Evolutionary conservation across 495 filamentous ascomycete genomes (phyloP), one percentile per base, ranked within the genome.

Genomic region (Annulohypoxylon maeteangense): DNA sequence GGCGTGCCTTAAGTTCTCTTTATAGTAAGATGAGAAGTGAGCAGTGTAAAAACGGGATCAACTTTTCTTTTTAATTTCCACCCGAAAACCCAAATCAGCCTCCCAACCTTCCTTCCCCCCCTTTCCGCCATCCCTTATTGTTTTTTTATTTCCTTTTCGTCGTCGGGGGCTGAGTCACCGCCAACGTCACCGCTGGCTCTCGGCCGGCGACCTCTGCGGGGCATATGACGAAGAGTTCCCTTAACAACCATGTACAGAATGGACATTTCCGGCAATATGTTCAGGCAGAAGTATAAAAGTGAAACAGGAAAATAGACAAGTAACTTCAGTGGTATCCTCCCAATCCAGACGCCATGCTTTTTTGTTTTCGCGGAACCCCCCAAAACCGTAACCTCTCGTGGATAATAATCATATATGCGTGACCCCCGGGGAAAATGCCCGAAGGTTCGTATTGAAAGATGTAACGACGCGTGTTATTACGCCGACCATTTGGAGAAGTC

Each of bases 401-500:
- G 63, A 70, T 48, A 48, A 48, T 38, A 61, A 56, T 59, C 72
- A 48, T 67, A 59, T 67, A 68, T 59, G 63, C 62, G 40, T 69
- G 61, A 70, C 57, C 57, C 29, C 58, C 40, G 22, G n/a, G 20
- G 51, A 59, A 62, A 14, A 40, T 16, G 1, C 45, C 50, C 31
- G 5, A 29, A 23, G 16, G 31, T 51, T 51, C 42, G 29, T 38
- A 47, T 38, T 38, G 27, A 22, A 50, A 58, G 7, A 22, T 16
- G 20, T 42, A 22, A 53, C 7, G 45, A n/a, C 32, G 27, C 40
- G 20, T 12, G 3, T 16, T 7, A 4, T 57, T 63, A 68, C 8
- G 56, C 32, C 7, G 70, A 73, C 88, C 88, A 90, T 73, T 84
- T 83, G 0, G 88, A 89, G 68, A 90, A 90, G 75, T 90, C 88